Evolutionary conservation across 2,329 filamentous ascomycete genomes (phyloP).

Genomic region (Botrytis deweyae): DNA sequence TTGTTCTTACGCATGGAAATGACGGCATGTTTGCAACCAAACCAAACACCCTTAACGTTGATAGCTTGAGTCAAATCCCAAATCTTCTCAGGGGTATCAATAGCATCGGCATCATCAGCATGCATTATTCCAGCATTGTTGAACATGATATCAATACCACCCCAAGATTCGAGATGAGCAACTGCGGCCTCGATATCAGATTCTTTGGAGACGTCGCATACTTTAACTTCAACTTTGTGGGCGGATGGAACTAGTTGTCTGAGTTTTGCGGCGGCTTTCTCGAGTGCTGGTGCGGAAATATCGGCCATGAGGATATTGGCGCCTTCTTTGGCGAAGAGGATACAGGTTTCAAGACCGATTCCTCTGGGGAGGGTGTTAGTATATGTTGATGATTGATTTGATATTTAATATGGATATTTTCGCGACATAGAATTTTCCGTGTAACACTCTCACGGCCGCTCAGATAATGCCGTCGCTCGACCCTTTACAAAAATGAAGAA

Average conservation of each 20-base stretch:
- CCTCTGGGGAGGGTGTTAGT: constrained; percentile 48
- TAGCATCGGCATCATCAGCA: constrained; percentile 60
- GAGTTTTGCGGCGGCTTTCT: constrained; percentile 59
- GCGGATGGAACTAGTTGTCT: constrained; percentile 55
- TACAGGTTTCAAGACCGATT: constrained; percentile 72
- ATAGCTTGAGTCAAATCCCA: constrained; percentile 76
- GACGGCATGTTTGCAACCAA: constrained; percentile 71
- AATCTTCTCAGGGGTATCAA: constrained; percentile 70
- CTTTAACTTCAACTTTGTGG: constrained; percentile 49
- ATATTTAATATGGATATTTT: not conserved
- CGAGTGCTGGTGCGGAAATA: constrained; percentile 63
- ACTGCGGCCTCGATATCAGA: constrained; percentile 60
- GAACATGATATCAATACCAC: constrained; percentile 72
- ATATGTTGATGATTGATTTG: not conserved
- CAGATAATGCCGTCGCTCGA: not conserved
- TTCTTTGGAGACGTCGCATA: constrained; percentile 69
- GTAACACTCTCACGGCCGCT: not conserved
- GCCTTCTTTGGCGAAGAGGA: constrained; percentile 70
- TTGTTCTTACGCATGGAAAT: constrained; percentile 64
- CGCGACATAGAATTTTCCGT: not conserved
- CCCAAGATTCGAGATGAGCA: constrained; percentile 63
- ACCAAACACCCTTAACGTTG: constrained; percentile 80
- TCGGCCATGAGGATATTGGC: constrained; percentile 70
- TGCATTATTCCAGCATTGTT: constrained; percentile 84
- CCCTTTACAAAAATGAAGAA: not conserved